Evolutionary conservation across 2,329 filamentous ascomycete species (phyloP).

Genomic region (Colletotrichum phormii): DNA sequence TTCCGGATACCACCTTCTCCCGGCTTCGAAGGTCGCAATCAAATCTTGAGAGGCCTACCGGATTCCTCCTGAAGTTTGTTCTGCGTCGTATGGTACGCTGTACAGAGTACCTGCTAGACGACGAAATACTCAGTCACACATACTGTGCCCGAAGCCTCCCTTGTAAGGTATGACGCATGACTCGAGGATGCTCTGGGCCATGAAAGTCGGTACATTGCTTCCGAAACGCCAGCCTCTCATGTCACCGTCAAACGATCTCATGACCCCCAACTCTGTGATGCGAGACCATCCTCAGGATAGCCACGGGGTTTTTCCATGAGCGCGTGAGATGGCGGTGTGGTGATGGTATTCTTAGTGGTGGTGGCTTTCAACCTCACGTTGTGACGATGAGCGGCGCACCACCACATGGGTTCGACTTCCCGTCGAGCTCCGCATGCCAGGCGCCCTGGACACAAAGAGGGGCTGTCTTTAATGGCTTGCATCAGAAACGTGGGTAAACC

Average conservation of each 20-base stretch:
- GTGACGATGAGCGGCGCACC: constrained; percentile 7
- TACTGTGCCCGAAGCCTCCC: neutral
- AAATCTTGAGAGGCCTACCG: neutral
- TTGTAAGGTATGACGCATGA: constrained; percentile 21
- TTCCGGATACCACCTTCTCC: constrained; percentile 1
- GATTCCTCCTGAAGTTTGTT: constrained; percentile 20
- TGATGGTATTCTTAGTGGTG: neutral
- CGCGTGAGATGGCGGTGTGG: constrained; percentile 10
- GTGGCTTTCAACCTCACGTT: neutral
- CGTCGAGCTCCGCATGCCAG: neutral
- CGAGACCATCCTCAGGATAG: neutral
- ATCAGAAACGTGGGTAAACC: constrained; percentile 34
- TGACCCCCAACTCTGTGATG: constrained; percentile 4
- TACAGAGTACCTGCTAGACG: neutral
- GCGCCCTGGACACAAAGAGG: constrained; percentile 13
- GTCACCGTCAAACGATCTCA: constrained; percentile 1
- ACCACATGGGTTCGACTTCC: neutral
- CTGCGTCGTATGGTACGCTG: neutral
- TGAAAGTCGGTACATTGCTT: neutral
- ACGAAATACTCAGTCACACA: neutral
- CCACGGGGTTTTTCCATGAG: neutral
- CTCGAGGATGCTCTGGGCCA: constrained; percentile 13
- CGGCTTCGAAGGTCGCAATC: neutral
- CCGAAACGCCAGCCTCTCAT: constrained; percentile 7
- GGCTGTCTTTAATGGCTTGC: constrained; percentile 34